phyloP scores from a whole-genome alignment of 306 rosid species.

The Rosa rugosa region DNA sequence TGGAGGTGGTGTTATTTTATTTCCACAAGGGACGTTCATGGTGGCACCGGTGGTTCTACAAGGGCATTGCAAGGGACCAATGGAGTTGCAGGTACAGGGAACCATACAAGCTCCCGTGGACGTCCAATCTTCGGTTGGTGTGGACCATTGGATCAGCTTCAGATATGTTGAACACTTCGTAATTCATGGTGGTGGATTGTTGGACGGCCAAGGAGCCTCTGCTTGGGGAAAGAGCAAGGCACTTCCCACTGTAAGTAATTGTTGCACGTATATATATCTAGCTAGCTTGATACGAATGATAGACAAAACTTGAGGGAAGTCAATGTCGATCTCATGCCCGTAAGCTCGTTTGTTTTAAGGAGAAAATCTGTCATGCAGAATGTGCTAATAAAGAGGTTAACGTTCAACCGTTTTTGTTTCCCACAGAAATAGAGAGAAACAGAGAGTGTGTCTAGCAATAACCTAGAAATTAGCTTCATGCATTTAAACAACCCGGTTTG shows the following conservation, averaged over 20 bases:
- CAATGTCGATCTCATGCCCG: neutral
- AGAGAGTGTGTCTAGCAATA: too few species aligned
- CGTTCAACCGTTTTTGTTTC: too few species aligned
- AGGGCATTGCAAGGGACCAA: slow-evolving; percentile 26
- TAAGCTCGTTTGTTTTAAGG: neutral
- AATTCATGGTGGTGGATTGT: slow-evolving; percentile 16
- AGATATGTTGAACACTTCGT: neutral
- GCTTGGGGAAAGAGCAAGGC: slow-evolving; percentile 10
- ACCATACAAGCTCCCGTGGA: slow-evolving; percentile 8
- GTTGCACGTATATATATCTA: neutral
- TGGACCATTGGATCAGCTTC: slow-evolving; percentile 20
- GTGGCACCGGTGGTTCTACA: slow-evolving; percentile 8
- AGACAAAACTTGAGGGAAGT: neutral
- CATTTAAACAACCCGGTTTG: too few species aligned
- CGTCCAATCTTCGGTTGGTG: neutral
- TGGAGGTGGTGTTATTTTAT: neutral
- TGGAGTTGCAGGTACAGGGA: slow-evolving; percentile 4
- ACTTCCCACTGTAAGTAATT: slow-evolving; percentile 20
- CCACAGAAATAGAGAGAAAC: too few species aligned
- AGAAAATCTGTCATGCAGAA: too few species aligned
- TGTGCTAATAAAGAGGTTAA: too few species aligned
- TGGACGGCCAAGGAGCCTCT: slow-evolving; percentile 22
- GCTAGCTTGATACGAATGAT: neutral
- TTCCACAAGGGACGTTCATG: slow-evolving; percentile 25
- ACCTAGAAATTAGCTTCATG: too few species aligned